These are phyloP conservation scores for Chenopodium suecicum DNA, from an alignment of 148 eudicot genomes.

Conservation along the genomic window DNA sequence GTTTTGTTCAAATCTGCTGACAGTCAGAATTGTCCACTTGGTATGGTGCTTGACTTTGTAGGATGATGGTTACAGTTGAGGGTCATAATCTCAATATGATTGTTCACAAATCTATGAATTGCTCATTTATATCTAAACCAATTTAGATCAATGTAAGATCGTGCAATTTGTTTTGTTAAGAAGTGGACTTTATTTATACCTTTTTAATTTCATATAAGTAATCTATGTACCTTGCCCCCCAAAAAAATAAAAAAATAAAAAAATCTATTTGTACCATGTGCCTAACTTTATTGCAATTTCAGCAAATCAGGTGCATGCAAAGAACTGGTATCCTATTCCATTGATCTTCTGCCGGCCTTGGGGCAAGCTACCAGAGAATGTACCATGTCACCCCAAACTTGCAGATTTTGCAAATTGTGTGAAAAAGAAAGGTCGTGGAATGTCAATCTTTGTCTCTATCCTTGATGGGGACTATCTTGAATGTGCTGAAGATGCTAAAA, in stretches of 20 bases:
- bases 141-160: not conserved
- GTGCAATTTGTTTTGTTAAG: not conserved
- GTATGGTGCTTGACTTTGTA: not conserved
- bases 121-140: not conserved
- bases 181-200: not conserved
- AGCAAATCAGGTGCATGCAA: slow-evolving; percentile 97
- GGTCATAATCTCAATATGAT: not conserved
- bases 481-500: slow-evolving; percentile 90
- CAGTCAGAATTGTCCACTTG: not conserved
- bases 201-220: not conserved
- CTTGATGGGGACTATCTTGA: slow-evolving; percentile 91
- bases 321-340: slow-evolving; percentile 99
- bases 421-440: slow-evolving; percentile 99
- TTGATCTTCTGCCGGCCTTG: slow-evolving; percentile 97
- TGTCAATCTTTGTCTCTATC: slow-evolving; percentile 91
- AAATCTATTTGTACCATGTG: not conserved
- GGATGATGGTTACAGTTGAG: not conserved
- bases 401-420: slow-evolving; percentile 97
- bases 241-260: too few species aligned
- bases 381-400: slow-evolving; percentile 98
- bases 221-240: too few species aligned
- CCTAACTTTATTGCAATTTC: slow-evolving; percentile 27
- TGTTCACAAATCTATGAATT: not conserved
- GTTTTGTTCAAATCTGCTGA: not conserved
- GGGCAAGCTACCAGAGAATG: slow-evolving; percentile 98